A percentile compares a stretch with the other conserved stretches of the same genome.
Conservation (phyloP, 2,329 filamentous ascomycete genomes). For the Didymella sp. region DNA sequence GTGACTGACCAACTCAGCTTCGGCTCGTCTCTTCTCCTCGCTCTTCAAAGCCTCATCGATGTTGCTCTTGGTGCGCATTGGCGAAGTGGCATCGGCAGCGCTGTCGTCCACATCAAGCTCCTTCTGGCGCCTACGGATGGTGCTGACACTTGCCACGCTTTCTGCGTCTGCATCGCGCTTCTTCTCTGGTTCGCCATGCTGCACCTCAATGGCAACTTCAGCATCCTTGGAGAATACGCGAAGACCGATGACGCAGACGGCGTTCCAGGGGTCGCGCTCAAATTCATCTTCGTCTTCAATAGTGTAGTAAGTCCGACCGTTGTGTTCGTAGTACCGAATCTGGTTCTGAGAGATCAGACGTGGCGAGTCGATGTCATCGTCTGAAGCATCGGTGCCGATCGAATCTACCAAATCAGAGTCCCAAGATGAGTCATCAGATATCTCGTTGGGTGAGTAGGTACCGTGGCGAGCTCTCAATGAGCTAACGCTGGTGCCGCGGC, state of each 20-base stretch:
- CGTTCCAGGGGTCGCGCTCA: slow-evolving; percentile 64
- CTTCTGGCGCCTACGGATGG: slow-evolving; percentile 37
- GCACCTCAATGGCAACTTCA: slow-evolving; percentile 60
- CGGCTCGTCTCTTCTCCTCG: slow-evolving; percentile 22
- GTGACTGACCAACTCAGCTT: slow-evolving; percentile 26
- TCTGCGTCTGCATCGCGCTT: slow-evolving; percentile 34
- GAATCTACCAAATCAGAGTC: slow-evolving; percentile 51
- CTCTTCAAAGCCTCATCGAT: slow-evolving; percentile 37
- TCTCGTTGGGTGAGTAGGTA: slow-evolving; percentile 38
- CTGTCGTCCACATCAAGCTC: slow-evolving; percentile 52
- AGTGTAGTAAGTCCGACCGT: slow-evolving; percentile 31
- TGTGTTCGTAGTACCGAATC: slow-evolving; percentile 25
- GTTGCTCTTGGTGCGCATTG: slow-evolving; percentile 40
- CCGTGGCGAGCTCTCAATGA: slow-evolving; percentile 43
- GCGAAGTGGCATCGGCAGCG: slow-evolving; percentile 50
- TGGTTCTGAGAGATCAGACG: slow-evolving; percentile 16
- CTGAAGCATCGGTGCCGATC: slow-evolving; percentile 38
- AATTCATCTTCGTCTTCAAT: slow-evolving; percentile 54
- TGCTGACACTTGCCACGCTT: slow-evolving; percentile 28
- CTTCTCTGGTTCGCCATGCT: slow-evolving; percentile 48
- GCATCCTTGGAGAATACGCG: slow-evolving; percentile 63
- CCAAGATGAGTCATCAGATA: slow-evolving; percentile 50
- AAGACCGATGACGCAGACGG: slow-evolving; percentile 65
- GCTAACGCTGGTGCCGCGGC: slow-evolving; percentile 36
- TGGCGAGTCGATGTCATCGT: slow-evolving; percentile 28